Evolutionary conservation across 2,329 filamentous ascomycete genomes (phyloP).

Genomic region (Colletotrichum spinosum): DNA sequence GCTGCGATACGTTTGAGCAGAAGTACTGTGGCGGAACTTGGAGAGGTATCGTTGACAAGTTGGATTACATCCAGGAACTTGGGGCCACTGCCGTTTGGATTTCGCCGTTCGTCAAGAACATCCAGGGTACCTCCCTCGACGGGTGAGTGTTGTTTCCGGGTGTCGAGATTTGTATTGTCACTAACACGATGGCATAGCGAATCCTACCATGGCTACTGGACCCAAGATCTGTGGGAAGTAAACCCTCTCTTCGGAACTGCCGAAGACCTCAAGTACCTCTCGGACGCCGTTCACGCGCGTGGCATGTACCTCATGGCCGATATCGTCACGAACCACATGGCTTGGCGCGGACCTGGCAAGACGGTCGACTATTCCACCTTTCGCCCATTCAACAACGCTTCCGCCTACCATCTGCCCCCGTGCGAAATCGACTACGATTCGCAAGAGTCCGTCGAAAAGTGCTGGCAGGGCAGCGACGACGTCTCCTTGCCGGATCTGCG

Average conservation of each 20-base stretch:
- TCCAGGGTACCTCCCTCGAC: constrained; percentile 21
- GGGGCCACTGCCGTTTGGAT: constrained; percentile 71
- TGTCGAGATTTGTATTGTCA: neutral
- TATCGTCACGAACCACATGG: constrained; percentile 69
- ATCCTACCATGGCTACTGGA: constrained; percentile 68
- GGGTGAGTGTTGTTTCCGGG: constrained; percentile 29
- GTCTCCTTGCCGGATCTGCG: constrained; percentile 72
- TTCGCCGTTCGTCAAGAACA: constrained; percentile 65
- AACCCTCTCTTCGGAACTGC: constrained; percentile 70
- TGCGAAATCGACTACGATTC: constrained; percentile 69
- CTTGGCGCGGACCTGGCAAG: constrained; percentile 55
- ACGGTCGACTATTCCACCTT: constrained; percentile 53
- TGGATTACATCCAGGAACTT: constrained; percentile 73
- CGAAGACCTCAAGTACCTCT: constrained; percentile 68
- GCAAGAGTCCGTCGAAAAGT: constrained; percentile 59
- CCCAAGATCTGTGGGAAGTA: constrained; percentile 60
- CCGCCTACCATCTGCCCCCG: constrained; percentile 68
- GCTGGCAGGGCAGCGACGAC: constrained; percentile 58
- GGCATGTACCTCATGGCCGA: constrained; percentile 73
- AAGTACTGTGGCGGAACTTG: constrained; percentile 73
- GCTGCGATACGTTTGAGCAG: constrained; percentile 54
- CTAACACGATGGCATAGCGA: constrained; percentile 50
- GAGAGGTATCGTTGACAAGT: constrained; percentile 65
- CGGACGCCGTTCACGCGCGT: constrained; percentile 62
- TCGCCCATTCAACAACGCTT: constrained; percentile 60